These are phyloP conservation scores for Apium graveolens DNA, from an alignment of 129 eudicot genomes.

Conservation along the genomic window DNA sequence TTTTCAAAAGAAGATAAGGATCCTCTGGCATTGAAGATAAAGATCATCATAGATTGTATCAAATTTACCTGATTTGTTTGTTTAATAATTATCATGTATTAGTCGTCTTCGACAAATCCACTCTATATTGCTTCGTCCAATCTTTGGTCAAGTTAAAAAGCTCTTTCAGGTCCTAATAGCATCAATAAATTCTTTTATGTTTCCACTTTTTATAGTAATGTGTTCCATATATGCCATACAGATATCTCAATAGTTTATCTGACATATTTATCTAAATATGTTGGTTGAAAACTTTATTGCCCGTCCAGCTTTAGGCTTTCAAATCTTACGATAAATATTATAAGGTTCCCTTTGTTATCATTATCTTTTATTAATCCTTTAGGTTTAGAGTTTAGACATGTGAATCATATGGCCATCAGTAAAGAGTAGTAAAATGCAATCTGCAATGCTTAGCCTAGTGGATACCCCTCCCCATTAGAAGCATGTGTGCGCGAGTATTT, in stretches of 20 bases:
- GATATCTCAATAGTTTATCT: not conserved
- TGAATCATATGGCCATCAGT: not conserved
- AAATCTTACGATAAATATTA: not conserved
- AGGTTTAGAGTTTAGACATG: not conserved
- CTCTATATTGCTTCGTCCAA: not conserved
- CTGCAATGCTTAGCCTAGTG: not conserved
- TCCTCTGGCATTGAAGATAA: not conserved
- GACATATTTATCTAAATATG: not conserved
- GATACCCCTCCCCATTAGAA: not conserved
- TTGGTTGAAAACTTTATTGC: not conserved
- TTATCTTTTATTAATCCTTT: not conserved
- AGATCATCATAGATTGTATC: too few species aligned
- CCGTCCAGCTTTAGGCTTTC: not conserved
- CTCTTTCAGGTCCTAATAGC: not conserved
- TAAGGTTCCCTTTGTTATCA: not conserved
- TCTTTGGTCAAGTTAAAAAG: not conserved
- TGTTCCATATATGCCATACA: not conserved
- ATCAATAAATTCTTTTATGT: not conserved
- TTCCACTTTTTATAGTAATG: too few species aligned
- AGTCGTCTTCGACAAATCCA: not conserved
- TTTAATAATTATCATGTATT: not conserved
- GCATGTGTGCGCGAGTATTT: not conserved
- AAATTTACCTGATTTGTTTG: not conserved
- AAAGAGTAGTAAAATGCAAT: not conserved
- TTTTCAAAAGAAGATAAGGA: not conserved